These are phyloP conservation scores for Scedosporium dehoogii DNA, from an alignment of 2,329 filamentous ascomycete genomes.

Conservation along the genomic window DNA sequence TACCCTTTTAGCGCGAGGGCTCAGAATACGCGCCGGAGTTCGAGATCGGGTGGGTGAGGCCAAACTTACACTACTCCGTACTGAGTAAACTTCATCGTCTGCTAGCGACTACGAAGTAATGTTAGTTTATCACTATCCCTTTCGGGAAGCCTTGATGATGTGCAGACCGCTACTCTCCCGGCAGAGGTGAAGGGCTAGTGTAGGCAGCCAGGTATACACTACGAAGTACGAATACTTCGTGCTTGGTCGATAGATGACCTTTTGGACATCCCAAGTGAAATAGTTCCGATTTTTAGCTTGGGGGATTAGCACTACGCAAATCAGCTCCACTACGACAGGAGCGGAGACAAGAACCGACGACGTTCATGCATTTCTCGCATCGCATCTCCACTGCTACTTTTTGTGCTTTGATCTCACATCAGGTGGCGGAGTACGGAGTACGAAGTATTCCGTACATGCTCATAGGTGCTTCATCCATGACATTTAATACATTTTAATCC, in stretches of 20 bases:
- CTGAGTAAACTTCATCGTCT: too few species aligned
- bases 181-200: not conserved
- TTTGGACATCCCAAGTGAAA: not conserved
- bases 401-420: not conserved
- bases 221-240: too few species aligned
- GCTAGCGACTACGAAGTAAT: too few species aligned
- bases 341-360: not conserved
- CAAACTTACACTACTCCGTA: not conserved
- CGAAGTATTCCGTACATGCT: too few species aligned
- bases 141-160: not conserved
- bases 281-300: not conserved
- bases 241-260: not conserved
- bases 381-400: not conserved
- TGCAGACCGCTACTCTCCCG: not conserved
- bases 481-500: too few species aligned
- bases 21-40: not conserved
- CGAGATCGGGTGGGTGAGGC: not conserved
- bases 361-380: not conserved
- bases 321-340: not conserved
- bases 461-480: too few species aligned
- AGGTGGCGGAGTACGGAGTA: too few species aligned
- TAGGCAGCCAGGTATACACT: too few species aligned
- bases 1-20: not conserved
- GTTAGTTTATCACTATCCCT: not conserved
- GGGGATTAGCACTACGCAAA: not conserved